Evolutionary conservation across 331 rosid species (phyloP), one percentile per base, ranked within the genome.

Genomic region (Quercus phellos): DNA sequence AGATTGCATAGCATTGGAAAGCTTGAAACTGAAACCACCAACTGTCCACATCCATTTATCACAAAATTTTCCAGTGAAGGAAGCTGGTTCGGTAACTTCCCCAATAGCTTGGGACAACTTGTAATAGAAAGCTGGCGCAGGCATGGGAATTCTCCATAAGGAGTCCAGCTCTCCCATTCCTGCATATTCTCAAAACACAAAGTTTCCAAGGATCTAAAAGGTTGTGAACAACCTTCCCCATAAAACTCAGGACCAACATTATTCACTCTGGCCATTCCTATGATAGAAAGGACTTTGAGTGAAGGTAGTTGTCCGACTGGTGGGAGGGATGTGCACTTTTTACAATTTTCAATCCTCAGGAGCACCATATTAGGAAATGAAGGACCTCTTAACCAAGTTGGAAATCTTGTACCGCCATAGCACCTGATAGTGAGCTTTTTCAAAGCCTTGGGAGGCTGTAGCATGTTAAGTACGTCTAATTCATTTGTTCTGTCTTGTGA

Each of bases 111-210:
- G 38, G 75, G 75, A 14, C 83, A 83, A 14, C 26, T 24, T 6
- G 0, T 11, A 0, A 79, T 24, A 0, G 19, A 79, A 26, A 83
- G 78, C 12, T 4, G 24, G 10, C 50, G 55, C 46, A 74, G 42
- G n/a, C 18, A 51, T 35, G 75, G 64, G 59, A 78, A 83, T 13
- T 27, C 63, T 11, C 5, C 66, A 6, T n/a, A 34, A 11, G 73
- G 79, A 56, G 24, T 22, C 84, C 84, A 84, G 4, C 66, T 16
- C 78, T 69, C 51, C 84, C 84, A 84, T 22, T 59, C 38, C 30
- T 73, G 21, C 84, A 80, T 68, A 22, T 59, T 27, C 22, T 6
- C 4, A 5, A 84, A 64, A 9, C 17, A 19, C 29, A 84, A 75
- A 13, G 67, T 84, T 42, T 84, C 87, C 46, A 84, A 59, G 72